Conservation (phyloP, 1,284 basidiomycete genomes). For the Marasmius sp. region DNA sequence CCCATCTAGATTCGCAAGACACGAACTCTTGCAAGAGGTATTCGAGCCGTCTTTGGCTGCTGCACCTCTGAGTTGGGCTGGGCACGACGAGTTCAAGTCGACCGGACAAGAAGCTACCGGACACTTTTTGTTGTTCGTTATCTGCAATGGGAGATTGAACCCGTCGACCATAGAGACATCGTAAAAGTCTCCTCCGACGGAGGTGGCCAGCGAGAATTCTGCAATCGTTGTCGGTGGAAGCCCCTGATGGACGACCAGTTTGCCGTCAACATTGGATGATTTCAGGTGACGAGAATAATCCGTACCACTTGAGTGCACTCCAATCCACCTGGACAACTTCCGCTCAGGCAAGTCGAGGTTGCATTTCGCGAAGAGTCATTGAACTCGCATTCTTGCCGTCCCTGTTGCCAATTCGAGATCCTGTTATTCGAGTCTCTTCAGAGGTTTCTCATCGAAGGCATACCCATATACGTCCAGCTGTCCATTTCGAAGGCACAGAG, state of each 20-base stretch:
- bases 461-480: not conserved
- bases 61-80: not conserved
- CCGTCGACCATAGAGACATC: not conserved
- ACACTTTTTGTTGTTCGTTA: constrained; percentile 1
- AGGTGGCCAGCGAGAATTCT: not conserved
- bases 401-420: not conserved
- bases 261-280: not conserved
- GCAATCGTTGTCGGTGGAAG: not conserved
- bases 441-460: not conserved
- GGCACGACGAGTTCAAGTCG: not conserved
- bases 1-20: constrained; percentile 1
- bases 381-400: not conserved
- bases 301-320: not conserved
- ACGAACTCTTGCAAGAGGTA: not conserved
- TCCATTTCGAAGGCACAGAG: not conserved
- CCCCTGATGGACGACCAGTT: not conserved
- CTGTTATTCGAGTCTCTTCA: not conserved
- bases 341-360: not conserved
- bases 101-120: not conserved
- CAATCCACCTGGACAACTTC: not conserved
- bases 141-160: not conserved
- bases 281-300: not conserved
- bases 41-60: not conserved
- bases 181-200: not conserved
- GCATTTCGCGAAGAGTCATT: not conserved